Percentiles rank a stretch among this genome's conserved stretches.
Conservation (phyloP, 805 yeast species). For the Saccharomyces kudriavzevii region DNA sequence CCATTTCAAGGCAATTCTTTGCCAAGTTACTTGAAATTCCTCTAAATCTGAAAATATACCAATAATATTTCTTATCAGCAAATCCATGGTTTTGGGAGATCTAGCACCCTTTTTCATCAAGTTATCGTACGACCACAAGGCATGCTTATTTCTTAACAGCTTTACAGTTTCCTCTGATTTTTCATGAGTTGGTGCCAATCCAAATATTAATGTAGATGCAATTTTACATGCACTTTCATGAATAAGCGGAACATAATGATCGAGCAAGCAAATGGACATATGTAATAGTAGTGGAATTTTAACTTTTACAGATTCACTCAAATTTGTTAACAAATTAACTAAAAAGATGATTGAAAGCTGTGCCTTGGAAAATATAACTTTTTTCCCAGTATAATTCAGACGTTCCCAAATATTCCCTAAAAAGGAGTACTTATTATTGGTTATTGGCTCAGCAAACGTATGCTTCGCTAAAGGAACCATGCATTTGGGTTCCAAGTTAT, state of each 20-base stretch:
- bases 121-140: constrained; percentile 82
- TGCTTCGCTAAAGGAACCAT: constrained; percentile 73
- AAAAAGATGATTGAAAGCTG: constrained; percentile 79
- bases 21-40: constrained; percentile 72
- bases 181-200: constrained; percentile 45
- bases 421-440: constrained; percentile 51
- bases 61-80: constrained; percentile 54
- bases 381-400: constrained; percentile 50
- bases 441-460: constrained; percentile 26
- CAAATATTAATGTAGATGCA: constrained; percentile 63
- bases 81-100: constrained; percentile 81
- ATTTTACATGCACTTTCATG: constrained; percentile 78
- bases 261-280: constrained; percentile 69
- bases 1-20: constrained; percentile 76
- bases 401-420: constrained; percentile 60
- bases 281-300: constrained; percentile 71
- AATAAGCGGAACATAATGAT: constrained; percentile 76
- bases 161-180: constrained; percentile 51
- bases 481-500: constrained; percentile 69
- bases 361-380: constrained; percentile 75
- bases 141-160: constrained; percentile 42
- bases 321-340: constrained; percentile 67
- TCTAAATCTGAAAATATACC: constrained; percentile 46
- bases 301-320: constrained; percentile 51
- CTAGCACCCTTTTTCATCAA: constrained; percentile 67